Conservation (phyloP, 2,329 filamentous ascomycete genomes). For the Epichloe uncinata region DNA sequence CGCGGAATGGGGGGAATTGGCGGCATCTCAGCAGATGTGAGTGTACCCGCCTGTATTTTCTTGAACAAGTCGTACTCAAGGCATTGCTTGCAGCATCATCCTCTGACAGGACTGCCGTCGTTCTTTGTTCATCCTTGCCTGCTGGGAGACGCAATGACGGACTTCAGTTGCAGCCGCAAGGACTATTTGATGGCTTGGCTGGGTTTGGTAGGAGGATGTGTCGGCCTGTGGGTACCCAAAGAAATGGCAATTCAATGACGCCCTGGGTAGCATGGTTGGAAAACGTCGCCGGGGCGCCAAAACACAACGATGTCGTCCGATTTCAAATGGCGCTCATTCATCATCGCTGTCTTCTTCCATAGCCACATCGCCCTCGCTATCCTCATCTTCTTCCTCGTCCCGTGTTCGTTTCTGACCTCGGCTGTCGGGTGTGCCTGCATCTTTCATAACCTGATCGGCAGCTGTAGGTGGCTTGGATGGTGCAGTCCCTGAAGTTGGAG, state of each 20-base stretch:
- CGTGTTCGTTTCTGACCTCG: constrained; percentile 58
- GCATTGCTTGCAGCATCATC: constrained; percentile 55
- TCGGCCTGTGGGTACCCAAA: constrained; percentile 65
- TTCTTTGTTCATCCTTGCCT: constrained; percentile 93
- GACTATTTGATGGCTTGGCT: constrained; percentile 82
- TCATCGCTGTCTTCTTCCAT: constrained; percentile 64
- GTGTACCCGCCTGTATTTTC: constrained; percentile 22
- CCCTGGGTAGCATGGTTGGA: constrained; percentile 4
- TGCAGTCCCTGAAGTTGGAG: constrained; percentile 40
- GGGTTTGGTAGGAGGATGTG: constrained; percentile 68
- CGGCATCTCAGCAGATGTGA: constrained; percentile 63
- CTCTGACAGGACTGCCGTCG: constrained; percentile 59
- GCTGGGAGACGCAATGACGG: constrained; percentile 66
- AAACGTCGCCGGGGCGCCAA: not conserved
- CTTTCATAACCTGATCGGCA: constrained; percentile 35
- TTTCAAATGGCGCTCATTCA: constrained; percentile 31
- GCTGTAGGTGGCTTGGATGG: constrained; percentile 35
- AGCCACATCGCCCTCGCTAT: constrained; percentile 53
- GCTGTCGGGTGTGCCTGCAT: constrained; percentile 38
- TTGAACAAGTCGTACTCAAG: constrained; percentile 21
- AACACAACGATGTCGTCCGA: not conserved
- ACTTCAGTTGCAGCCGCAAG: constrained; percentile 45
- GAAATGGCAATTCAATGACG: constrained; percentile 41
- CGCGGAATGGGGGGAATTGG: constrained; percentile 51
- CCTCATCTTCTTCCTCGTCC: constrained; percentile 52